Percentiles rank a stretch among this genome's conserved stretches.
Evolutionary conservation across 306 rosid genomes (phyloP).

Genomic region (Geum urbanum): DNA sequence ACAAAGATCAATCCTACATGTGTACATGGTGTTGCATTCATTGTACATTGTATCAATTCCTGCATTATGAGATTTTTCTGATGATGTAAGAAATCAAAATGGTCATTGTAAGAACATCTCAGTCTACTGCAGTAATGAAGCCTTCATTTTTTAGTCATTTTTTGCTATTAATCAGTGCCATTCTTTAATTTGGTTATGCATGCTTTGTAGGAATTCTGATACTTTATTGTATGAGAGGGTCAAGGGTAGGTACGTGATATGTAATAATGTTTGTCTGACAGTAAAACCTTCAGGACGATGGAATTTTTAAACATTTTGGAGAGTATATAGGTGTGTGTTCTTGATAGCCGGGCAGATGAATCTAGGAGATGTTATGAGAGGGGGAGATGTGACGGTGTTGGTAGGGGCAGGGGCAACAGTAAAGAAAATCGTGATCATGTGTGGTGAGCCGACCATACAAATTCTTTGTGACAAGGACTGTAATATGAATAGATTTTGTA

Average conservation of each 20-base stretch:
- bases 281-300: neutral
- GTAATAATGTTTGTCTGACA: neutral
- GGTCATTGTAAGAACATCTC: constrained; percentile 37
- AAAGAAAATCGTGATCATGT: neutral
- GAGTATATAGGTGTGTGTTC: neutral
- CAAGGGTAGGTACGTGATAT: no score
- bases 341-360: neutral
- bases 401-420: no score
- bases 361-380: neutral
- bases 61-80: constrained; percentile 33
- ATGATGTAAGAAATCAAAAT: constrained; percentile 43
- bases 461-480: no score
- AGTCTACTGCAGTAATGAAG: constrained; percentile 23
- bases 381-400: no score
- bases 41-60: constrained; percentile 35
- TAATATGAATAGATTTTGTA: no score
- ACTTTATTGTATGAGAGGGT: no score
- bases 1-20: constrained; percentile 52
- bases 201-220: neutral
- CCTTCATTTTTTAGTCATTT: constrained; percentile 24
- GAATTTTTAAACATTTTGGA: neutral
- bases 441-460: no score
- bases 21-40: constrained; percentile 53
- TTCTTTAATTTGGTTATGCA: no score
- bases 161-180: constrained; percentile 9